Base-by-base conservation (phyloP, 139 green algal genomes). In the Chlamydomonas sp. region DNA sequence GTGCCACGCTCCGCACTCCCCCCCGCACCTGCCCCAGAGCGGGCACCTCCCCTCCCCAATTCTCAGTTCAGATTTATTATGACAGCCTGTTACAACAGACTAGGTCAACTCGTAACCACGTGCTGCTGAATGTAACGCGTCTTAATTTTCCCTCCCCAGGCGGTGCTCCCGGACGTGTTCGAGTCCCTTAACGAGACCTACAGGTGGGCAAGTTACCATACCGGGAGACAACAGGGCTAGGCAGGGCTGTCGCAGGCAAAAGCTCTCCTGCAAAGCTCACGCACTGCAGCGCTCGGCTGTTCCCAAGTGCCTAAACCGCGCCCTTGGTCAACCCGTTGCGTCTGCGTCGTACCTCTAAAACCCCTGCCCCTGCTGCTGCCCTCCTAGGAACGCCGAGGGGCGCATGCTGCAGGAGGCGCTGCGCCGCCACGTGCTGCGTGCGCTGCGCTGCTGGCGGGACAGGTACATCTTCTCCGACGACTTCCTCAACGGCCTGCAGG, bases 401-500 rank as follows among this genome's bases (percentile, higher is more conserved):
- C 93, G 95, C 81, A 96, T 96, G 90, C 91, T 91, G 14, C 96
- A 98, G 88, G 94, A 96, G 86, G 88, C 91, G n/a, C 90, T 95
- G 66, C 84, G 89, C 72, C 86, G 94, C 18, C 90, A 97, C 83
- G 94, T 98, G 77, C 92, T 99, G 87, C 90, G 94, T 20, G 91
- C 98, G 90, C 93, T 98, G 90, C 93, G 96, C 64, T 91, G 96
- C 62, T 98, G 96, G 96, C 89, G 96, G 15, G 93, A 95, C 68
- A 95, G 95, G 89, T 98, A 94, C 92, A 94, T 98, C 71, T 98
- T 98, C 90, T 90, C 85, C 5, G 96, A 98, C 64, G 96, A 98
- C 87, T 98, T 94, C 91, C 86, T 98, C 14, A 97, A 97, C 64
- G 96, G 96, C 57, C 90, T 98, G 67, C 96, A 98, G 93, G 94